phyloP scores from a whole-genome alignment of 2,329 filamentous ascomycete genomes.

The Alternaria incomplexa region DNA sequence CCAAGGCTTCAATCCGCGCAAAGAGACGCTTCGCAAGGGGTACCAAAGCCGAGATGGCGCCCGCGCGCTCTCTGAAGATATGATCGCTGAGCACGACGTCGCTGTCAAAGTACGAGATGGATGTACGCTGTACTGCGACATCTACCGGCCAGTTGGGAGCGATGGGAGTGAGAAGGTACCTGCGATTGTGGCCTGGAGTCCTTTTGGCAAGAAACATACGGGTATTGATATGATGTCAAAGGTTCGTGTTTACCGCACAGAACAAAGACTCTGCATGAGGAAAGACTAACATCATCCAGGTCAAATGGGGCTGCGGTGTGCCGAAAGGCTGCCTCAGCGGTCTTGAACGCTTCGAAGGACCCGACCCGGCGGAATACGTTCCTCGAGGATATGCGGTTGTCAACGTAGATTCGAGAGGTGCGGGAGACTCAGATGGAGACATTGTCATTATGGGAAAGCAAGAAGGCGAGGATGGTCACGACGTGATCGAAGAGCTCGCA shows the following conservation, averaged over 20 bases:
- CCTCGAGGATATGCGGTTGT: slow-evolving; percentile 42
- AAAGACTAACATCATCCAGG: background rate
- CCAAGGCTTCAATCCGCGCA: slow-evolving; percentile 14
- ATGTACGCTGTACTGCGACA: slow-evolving; percentile 12
- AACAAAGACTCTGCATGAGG: background rate
- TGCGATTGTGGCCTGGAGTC: slow-evolving; percentile 52
- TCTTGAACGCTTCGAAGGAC: slow-evolving; percentile 51
- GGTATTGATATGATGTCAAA: slow-evolving; percentile 14
- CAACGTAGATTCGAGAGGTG: slow-evolving; percentile 36
- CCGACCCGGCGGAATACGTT: slow-evolving; percentile 47
- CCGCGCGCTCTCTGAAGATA: slow-evolving; percentile 5
- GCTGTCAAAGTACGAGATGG: slow-evolving; percentile 15
- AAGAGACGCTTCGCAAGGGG: slow-evolving; percentile 10
- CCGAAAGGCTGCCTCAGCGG: slow-evolving; percentile 14
- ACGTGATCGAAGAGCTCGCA: slow-evolving; percentile 52
- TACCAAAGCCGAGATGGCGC: slow-evolving; percentile 8
- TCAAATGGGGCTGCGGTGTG: slow-evolving; percentile 9
- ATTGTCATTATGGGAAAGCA: slow-evolving; percentile 13
- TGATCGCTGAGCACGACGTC: slow-evolving; percentile 13
- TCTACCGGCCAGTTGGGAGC: slow-evolving; percentile 23
- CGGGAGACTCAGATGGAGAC: slow-evolving; percentile 40
- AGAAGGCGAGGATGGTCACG: slow-evolving; percentile 53
- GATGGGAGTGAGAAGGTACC: slow-evolving; percentile 41
- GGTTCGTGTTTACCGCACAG: background rate
- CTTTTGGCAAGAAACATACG: slow-evolving; percentile 50